Base-by-base conservation (phyloP, 2,329 filamentous ascomycete species). In the Tolypocladium ovalisporum region DNA sequence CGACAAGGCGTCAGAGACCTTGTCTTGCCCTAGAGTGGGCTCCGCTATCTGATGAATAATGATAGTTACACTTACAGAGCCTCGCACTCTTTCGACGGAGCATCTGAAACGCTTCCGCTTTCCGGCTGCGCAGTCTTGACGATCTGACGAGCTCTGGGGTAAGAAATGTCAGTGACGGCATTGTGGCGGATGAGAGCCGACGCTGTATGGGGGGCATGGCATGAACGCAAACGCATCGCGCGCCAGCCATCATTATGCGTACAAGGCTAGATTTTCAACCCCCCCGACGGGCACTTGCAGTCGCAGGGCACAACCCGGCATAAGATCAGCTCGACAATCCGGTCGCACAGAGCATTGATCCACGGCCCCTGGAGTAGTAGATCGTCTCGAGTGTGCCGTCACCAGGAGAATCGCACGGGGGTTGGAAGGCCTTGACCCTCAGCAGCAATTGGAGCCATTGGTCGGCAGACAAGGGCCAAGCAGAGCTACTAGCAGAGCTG, bases 241-340 rank as follows among this genome's bases (percentile, higher is more conserved):
- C 49, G 6, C n/a, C 36, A 54, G 29, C 36, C 54, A 27, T 29
- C 54, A 32, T 49, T 29, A 49, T 49, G 54, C 54, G 49, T 32
- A 42, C 52, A 39, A 29, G 52, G 35, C 36, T 39, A 22, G 17
- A 49, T 51, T 27, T n/a, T n/a, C n/a, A 32, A 35, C 53, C 44
- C 34, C 55, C 55, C 47, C 47, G n/a, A 39, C 9, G 36, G 24
- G 32, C 24, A 34, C 53, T n/a, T 52, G n/a, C 24, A 42, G 57
- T 47, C 52, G 47, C 52, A 57, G 54, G 57, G 58, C 53, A 37
- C 57, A 56, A 54, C 44, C 57, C 61, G 62, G 61, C 62, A 64
- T 62, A 76, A 63, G 70, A 76, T 73, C 69, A 74, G 64, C 71
- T 73, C 65, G 69, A 69, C 70, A 71, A 73, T 75, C 75, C 75